Evolutionary conservation across 108 stramenopile species (phyloP).

Genomic region (Cyclotella cryptica): DNA sequence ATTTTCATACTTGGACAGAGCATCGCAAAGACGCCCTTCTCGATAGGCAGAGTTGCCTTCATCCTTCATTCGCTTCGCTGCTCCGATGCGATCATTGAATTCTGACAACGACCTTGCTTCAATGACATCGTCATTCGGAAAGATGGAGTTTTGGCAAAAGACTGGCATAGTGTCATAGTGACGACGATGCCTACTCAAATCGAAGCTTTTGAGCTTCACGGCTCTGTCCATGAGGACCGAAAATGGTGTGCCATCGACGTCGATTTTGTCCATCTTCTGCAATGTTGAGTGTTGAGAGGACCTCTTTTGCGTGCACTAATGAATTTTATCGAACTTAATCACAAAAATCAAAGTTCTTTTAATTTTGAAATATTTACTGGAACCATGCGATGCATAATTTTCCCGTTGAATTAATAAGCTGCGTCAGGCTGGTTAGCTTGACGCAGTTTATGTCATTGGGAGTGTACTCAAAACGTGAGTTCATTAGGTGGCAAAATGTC

Average conservation of each 20-base stretch:
- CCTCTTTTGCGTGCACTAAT: no score
- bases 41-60: constrained; percentile 45
- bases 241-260: constrained; percentile 59
- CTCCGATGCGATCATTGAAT: constrained; percentile 36
- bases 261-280: constrained; percentile 38
- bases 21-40: constrained; percentile 33
- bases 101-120: constrained; percentile 18
- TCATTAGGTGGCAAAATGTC: no score
- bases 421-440: no score
- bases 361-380: no score
- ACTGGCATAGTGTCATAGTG: constrained; percentile 48
- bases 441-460: no score
- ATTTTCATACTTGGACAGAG: constrained; percentile 49
- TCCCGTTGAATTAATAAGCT: no score
- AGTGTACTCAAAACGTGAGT: no score
- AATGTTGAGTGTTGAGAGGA: background rate
- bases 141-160: constrained; percentile 56
- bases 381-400: no score
- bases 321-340: no score
- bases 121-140: constrained; percentile 33
- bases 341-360: no score
- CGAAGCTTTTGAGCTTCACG: constrained; percentile 54
- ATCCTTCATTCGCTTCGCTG: constrained; percentile 44
- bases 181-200: constrained; percentile 11
- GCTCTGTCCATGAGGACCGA: constrained; percentile 59